Percentiles rank a stretch among this genome's conserved stretches.
phyloP scores from a whole-genome alignment of 2,329 filamentous ascomycete species.

The Ophidiomyces ophidiicola region DNA sequence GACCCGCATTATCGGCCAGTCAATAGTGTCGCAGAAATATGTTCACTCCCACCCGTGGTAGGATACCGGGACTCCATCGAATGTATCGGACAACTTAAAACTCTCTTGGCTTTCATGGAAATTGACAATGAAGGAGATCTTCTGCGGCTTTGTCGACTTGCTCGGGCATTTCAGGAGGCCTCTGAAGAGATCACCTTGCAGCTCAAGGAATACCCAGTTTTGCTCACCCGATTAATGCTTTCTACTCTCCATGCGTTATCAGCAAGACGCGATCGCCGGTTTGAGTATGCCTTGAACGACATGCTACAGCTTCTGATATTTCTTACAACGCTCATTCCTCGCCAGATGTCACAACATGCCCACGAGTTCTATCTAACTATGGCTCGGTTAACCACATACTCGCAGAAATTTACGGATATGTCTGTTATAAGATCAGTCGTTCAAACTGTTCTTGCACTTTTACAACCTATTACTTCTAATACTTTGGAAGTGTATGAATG shows the following conservation, averaged over 20 bases:
- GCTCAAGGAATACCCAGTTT: constrained; percentile 30
- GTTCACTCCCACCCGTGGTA: neutral
- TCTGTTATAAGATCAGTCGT: constrained; percentile 22
- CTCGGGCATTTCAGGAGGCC: constrained; percentile 31
- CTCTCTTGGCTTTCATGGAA: constrained; percentile 55
- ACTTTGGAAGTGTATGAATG: constrained; percentile 36
- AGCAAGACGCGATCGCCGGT: constrained; percentile 18
- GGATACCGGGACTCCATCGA: constrained; percentile 26
- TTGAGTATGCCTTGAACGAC: constrained; percentile 20
- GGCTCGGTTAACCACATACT: constrained; percentile 25
- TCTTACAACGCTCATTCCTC: constrained; percentile 30
- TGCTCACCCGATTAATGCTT: constrained; percentile 29
- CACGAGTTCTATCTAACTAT: constrained; percentile 31
- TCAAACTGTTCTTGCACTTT: constrained; percentile 30
- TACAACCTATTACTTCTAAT: constrained; percentile 33
- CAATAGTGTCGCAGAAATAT: constrained; percentile 22
- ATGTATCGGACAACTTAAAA: constrained; percentile 45
- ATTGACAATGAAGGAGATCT: constrained; percentile 35
- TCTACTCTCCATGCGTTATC: constrained; percentile 26
- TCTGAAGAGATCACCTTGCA: constrained; percentile 28
- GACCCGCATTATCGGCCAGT: constrained; percentile 21
- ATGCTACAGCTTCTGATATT: constrained; percentile 28
- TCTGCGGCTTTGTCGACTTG: constrained; percentile 35
- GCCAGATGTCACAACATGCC: constrained; percentile 29
- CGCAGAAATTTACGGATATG: constrained; percentile 16